Evolutionary conservation across 345 rosid genomes (phyloP).

Genomic region (Lagerstroemia speciosa): DNA sequence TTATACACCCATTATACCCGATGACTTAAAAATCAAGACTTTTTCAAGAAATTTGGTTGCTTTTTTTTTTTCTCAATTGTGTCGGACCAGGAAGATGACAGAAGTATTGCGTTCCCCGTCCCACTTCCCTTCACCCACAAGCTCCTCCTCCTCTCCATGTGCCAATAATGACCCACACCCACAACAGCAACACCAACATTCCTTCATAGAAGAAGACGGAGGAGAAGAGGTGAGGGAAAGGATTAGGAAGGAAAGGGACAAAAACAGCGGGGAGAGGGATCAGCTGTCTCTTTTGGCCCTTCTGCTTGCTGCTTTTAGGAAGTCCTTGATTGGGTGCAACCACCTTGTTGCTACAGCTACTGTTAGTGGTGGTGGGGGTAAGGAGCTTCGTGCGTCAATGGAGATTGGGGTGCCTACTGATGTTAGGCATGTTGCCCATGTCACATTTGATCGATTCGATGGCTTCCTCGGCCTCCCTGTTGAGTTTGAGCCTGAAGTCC

Average conservation of each 20-base stretch:
- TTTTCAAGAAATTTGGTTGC: not conserved
- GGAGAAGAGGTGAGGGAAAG: conserved; percentile 23
- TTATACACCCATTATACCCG: not conserved
- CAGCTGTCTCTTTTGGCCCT: conserved; percentile 57
- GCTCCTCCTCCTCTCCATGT: conserved; percentile 58
- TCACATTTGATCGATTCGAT: conserved; percentile 95
- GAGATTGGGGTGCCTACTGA: conserved; percentile 94
- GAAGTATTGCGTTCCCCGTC: conserved; percentile 60
- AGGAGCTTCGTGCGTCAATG: conserved; percentile 59
- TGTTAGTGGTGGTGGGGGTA: conserved; percentile 22
- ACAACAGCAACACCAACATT: conserved; percentile 9
- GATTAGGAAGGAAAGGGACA: conserved; percentile 16
- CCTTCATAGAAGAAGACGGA: conserved; percentile 3
- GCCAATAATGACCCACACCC: conserved; percentile 39
- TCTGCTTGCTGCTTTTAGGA: conserved; percentile 63
- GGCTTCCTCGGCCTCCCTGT: conserved; percentile 97
- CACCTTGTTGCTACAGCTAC: conserved; percentile 9
- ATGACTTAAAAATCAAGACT: not conserved
- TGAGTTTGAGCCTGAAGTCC: conserved; percentile 97
- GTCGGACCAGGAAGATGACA: conserved; percentile 37
- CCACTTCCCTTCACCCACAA: conserved; percentile 87
- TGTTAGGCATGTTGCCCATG: conserved; percentile 96
- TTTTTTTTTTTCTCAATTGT: not conserved
- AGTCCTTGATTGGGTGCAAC: conserved; percentile 68
- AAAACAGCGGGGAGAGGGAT: conserved; percentile 29